Base-by-base conservation (phyloP, 2,329 filamentous ascomycete species). In the Penicillium janthinellum region DNA sequence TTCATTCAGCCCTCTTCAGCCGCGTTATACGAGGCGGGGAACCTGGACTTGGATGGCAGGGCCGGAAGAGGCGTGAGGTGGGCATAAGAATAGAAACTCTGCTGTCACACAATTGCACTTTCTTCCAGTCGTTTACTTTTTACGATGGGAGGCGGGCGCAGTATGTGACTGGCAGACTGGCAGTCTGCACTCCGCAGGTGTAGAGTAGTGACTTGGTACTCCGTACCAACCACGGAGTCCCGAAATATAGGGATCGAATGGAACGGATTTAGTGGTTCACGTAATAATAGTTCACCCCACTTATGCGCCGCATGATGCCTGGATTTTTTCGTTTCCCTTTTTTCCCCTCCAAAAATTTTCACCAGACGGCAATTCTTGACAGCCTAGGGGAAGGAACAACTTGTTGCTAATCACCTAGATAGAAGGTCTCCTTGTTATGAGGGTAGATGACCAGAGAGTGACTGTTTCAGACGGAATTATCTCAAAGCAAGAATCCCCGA, bases 21-120 rank as follows among this genome's bases (percentile, higher is more conserved):
- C 34, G 50, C 22, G 53, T 28, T 59, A 60, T 60, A 60, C 58
- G 54, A 54, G 44, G 25, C 7, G 17, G 15, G n/a, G 38, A 15
- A 41, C 5, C 6, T n/a, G 42, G 42, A 25, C 31, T 31, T 5
- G 20, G 15, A 15, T 31, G 31, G 31, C 31, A 17, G 15, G 44
- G 5, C 35, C 31, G 28, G 41, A 28, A 25, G 45, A 17, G 48
- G 38, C 38, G 45, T 50, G 41, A 38, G 31, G 14, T 28, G 38
- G 28, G 17, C 28, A n/a, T 34, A 44, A 51, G 37, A 39, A 44
- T 35, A 41, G 48, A 31, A 45, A 42, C 37, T 8, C 7, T 3
- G 38, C 15, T 17, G 17, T 20, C 14, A 20, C 17, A 14, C 20
- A 25, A 25, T 17, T 45, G 42, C 28, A 20, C 10, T 34, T 48